Evolutionary conservation across 495 filamentous ascomycete species (phyloP), one percentile per base, ranked within the genome.

Genomic region (Annulohypoxylon nitens): DNA sequence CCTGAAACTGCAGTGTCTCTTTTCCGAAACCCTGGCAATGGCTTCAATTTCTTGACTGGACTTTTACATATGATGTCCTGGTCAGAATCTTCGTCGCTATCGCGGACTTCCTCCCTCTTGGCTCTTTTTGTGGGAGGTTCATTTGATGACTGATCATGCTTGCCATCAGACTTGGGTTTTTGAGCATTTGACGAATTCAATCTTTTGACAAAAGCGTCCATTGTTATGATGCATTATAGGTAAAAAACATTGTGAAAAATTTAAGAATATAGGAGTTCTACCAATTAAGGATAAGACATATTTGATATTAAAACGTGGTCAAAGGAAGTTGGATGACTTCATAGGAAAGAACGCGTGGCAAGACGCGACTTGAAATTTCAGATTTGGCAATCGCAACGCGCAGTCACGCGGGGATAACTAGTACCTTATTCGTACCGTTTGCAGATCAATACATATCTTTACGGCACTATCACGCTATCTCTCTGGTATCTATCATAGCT

Each of bases 101-200:
- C 74, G 36, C 70, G 65, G 23, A 76, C 47, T 26, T 81, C 73
- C 11, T 77, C 78, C 11, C 71, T 61, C 18, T 82, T 81, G 6
- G 64, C 37, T 30, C 75, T 81, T 71, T 85, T 85, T 10, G 57
- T 59, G 1, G 82, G 78, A 30, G 75, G 81, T 30, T 79, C 73
- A 11, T 69, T 51, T 33, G 36, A 50, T 26, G 9, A n/a, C 12
- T 8, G 47, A 45, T 30, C 12, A 51, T 34, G 37, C 33, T 59
- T 69, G 8, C 50, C 16, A 36, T 71, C 55, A n/a, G 47, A 45
- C 12, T 51, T 26, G 18, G 63, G 23, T 50, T 43, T 58, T 20
- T 41, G 62, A 58, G 59, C 75, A 55, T 3, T 37, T 3, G 53
- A 25, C 23, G 53, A 30, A 34, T 57, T 57, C 36, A 23, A 57